phyloP scores from a whole-genome alignment of 2,329 filamentous ascomycete species.

The Aspergillus clavatus region DNA sequence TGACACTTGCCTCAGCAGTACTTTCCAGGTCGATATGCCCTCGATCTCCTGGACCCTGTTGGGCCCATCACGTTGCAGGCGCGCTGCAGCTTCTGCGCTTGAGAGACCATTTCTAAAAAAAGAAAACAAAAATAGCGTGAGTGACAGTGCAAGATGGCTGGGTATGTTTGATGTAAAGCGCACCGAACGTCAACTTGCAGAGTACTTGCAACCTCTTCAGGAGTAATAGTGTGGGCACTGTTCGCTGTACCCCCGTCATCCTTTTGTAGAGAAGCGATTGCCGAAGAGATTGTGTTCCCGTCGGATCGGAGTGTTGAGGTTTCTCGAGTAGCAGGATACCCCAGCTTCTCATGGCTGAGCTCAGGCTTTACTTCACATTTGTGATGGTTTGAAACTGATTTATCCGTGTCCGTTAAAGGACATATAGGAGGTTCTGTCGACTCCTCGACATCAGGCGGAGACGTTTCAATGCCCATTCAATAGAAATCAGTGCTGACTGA shows the following conservation, averaged over 20 bases:
- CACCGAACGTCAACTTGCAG: slow-evolving; percentile 24
- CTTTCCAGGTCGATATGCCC: slow-evolving; percentile 67
- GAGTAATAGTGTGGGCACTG: slow-evolving; percentile 24
- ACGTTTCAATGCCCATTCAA: slow-evolving; percentile 40
- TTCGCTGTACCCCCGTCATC: slow-evolving; percentile 10
- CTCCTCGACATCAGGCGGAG: slow-evolving; percentile 38
- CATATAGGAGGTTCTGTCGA: slow-evolving; percentile 39
- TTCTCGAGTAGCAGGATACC: slow-evolving; percentile 4
- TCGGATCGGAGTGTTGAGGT: background rate
- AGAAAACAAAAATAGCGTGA: too few relatives aligned
- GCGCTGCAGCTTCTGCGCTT: slow-evolving; percentile 58
- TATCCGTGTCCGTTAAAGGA: slow-evolving; percentile 27
- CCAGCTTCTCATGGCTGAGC: slow-evolving; percentile 15
- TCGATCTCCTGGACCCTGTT: slow-evolving; percentile 69
- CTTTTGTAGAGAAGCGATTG: background rate
- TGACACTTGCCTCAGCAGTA: slow-evolving; percentile 70
- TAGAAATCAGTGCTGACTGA: slow-evolving; percentile 9
- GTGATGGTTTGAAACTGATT: slow-evolving; percentile 16
- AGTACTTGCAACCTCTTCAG: slow-evolving; percentile 15
- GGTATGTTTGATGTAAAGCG: background rate
- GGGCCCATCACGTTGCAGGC: slow-evolving; percentile 61
- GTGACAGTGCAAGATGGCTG: background rate
- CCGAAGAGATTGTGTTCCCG: slow-evolving; percentile 5
- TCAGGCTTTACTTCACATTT: slow-evolving; percentile 15
- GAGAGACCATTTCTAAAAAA: slow-evolving; percentile 62